Evolutionary conservation across 306 rosid species (phyloP).

Genomic region (Cotoneaster glaucophyllus): DNA sequence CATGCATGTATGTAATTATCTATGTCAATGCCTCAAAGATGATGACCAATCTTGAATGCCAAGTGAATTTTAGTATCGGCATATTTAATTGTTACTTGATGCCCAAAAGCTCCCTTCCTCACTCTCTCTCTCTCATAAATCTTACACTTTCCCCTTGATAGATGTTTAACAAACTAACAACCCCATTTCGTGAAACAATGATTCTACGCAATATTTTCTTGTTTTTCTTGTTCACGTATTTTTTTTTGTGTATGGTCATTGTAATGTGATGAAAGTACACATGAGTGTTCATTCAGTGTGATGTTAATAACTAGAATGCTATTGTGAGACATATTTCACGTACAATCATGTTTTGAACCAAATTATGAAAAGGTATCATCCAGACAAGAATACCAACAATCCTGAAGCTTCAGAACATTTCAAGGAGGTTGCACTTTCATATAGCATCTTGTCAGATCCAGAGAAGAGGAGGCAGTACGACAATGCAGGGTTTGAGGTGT

Average conservation of each 20-base stretch:
- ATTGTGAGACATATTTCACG: conserved; percentile 1
- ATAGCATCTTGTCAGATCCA: conserved; percentile 90
- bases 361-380: conserved; percentile 65
- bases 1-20: not conserved
- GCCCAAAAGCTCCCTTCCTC: not conserved
- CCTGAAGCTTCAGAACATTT: conserved; percentile 95
- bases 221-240: not conserved
- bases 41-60: not conserved
- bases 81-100: not conserved
- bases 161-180: too few relatives aligned
- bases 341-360: conserved; percentile 1
- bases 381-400: conserved; percentile 86
- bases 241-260: not conserved
- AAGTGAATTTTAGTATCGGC: not conserved
- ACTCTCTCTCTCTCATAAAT: not conserved
- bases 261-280: not conserved
- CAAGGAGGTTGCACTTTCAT: conserved; percentile 94
- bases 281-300: not conserved
- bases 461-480: conserved; percentile 97
- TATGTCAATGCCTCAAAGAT: not conserved
- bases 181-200: not conserved
- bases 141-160: not conserved
- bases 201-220: not conserved
- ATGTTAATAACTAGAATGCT: not conserved
- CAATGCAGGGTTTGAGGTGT: conserved; percentile 92